Percentiles rank a stretch among this genome's conserved stretches.
Conservation (phyloP, 2,329 filamentous ascomycete genomes). For the Dichotomopilus funicola region DNA sequence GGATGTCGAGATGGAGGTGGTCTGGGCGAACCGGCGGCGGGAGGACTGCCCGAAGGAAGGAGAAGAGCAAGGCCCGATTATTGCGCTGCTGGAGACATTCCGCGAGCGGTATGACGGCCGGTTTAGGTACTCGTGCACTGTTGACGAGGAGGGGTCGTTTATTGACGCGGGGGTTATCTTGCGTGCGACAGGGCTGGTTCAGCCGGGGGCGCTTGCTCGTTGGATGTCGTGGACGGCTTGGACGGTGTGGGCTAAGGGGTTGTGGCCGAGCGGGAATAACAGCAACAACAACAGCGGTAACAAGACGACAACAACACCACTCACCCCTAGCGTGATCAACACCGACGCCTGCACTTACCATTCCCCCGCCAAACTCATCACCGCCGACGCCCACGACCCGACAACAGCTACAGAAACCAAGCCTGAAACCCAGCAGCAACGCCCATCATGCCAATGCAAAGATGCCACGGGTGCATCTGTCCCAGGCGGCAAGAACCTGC, state of each 20-base stretch:
- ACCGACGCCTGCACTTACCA: conserved; percentile 12
- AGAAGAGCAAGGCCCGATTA: conserved; percentile 42
- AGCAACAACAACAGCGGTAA: neutral
- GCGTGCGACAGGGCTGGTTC: conserved; percentile 8
- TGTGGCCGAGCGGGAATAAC: neutral
- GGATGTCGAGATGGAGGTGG: conserved; percentile 39
- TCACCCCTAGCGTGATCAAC: neutral
- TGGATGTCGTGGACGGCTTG: neutral
- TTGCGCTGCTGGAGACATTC: conserved; percentile 56
- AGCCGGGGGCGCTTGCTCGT: neutral
- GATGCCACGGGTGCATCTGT: conserved; percentile 18
- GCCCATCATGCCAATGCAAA: conserved; percentile 24
- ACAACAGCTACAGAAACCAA: too few species aligned
- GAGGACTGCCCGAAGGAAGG: conserved; percentile 14
- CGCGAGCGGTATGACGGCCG: conserved; percentile 50
- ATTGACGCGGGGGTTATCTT: conserved; percentile 52
- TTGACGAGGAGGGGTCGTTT: conserved; percentile 70
- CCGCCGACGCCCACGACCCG: conserved; percentile 27
- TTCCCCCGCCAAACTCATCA: conserved; percentile 7
- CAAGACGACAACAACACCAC: too few species aligned
- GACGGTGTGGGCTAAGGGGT: neutral
- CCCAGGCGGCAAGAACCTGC: conserved; percentile 49
- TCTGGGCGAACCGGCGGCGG: conserved; percentile 68
- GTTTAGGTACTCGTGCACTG: conserved; percentile 65
- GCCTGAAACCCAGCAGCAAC: too few species aligned